Percentiles rank a stretch among this genome's conserved stretches.
phyloP scores from a whole-genome alignment of 2,329 filamentous ascomycete genomes.

The Cladosporium sp. region DNA sequence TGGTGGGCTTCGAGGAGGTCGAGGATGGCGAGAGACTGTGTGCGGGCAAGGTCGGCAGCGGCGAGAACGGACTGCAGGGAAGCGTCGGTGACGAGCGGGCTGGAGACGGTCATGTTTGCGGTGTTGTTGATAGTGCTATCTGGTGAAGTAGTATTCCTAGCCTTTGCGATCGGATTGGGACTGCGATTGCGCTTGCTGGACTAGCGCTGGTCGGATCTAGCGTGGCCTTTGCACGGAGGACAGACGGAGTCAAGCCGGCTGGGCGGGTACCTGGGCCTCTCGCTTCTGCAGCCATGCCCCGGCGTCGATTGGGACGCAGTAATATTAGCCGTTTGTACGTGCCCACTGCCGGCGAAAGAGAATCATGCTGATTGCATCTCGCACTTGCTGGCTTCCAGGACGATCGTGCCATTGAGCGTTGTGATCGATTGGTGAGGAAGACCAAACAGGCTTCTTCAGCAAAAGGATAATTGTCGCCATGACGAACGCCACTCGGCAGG shows the following conservation, averaged over 20 bases:
- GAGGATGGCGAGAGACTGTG: conserved; percentile 61
- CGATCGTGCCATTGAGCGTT: too few species aligned
- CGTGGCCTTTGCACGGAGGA: not conserved
- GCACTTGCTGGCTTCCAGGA: too few species aligned
- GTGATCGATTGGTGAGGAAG: too few species aligned
- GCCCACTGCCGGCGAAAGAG: too few species aligned
- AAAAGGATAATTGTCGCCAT: not conserved
- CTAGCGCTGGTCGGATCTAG: not conserved
- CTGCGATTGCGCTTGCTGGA: not conserved
- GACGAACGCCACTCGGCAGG: not conserved
- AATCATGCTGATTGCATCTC: too few species aligned
- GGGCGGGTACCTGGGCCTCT: not conserved
- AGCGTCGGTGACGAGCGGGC: conserved; percentile 54
- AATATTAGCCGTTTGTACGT: too few species aligned
- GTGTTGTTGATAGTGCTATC: not conserved
- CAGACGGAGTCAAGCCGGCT: too few species aligned
- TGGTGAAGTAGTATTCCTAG: not conserved
- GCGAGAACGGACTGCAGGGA: conserved; percentile 65
- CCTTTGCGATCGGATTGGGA: not conserved
- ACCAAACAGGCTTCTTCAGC: too few species aligned
- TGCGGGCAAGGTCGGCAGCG: conserved; percentile 67
- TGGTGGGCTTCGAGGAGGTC: conserved; percentile 49
- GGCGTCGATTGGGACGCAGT: too few species aligned
- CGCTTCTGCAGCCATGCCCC: too few species aligned
- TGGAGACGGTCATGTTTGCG: conserved; percentile 19